These are phyloP conservation scores for Penicillium paradoxum DNA, from an alignment of 495 filamentous ascomycete species.

Conservation along the genomic window DNA sequence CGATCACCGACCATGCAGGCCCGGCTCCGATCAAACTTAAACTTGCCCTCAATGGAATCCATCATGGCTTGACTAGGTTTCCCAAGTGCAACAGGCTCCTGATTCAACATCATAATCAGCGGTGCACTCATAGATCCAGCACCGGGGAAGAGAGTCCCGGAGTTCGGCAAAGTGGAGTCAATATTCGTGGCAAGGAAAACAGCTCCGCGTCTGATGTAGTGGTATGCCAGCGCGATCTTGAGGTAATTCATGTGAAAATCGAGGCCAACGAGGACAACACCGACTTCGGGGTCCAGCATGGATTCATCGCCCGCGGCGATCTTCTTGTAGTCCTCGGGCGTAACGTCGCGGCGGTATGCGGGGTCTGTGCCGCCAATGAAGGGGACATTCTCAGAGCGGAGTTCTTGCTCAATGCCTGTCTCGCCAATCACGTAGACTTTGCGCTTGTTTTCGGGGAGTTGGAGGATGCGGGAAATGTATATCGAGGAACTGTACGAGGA, in stretches of 20 bases:
- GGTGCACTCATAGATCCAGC: constrained; percentile 80
- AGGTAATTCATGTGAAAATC: constrained; percentile 95
- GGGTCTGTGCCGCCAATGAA: constrained; percentile 90
- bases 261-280: constrained; percentile 79
- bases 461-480: constrained; percentile 90
- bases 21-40: constrained; percentile 73
- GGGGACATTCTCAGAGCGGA: constrained; percentile 67
- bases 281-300: constrained; percentile 78
- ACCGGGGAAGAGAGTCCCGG: constrained; percentile 79
- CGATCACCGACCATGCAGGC: constrained; percentile 97
- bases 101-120: constrained; percentile 65
- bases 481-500: constrained; percentile 92
- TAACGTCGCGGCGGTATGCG: constrained; percentile 66
- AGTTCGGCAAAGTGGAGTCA: constrained; percentile 79
- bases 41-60: constrained; percentile 97
- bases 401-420: constrained; percentile 83
- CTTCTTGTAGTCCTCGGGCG: constrained; percentile 67
- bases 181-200: constrained; percentile 90
- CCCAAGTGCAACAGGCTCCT: constrained; percentile 71
- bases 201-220: constrained; percentile 80
- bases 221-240: constrained; percentile 76
- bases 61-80: constrained; percentile 99
- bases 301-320: constrained; percentile 65
- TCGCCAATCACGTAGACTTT: constrained; percentile 95
- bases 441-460: constrained; percentile 68